Base-by-base conservation (phyloP, 148 eudicot genomes). In the Camellia lanceoleosa region DNA sequence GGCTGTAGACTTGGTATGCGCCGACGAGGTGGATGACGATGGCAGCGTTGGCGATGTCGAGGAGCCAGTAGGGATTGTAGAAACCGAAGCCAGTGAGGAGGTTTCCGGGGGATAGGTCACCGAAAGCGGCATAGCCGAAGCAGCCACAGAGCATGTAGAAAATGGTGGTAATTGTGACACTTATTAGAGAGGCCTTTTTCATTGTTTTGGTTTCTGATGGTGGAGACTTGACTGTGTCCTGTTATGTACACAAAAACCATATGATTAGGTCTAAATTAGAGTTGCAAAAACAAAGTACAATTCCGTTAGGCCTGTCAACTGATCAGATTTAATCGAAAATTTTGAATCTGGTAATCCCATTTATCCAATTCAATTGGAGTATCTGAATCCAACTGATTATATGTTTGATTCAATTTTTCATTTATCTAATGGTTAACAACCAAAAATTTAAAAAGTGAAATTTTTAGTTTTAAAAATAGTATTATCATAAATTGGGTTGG, bases 81-180 rank as follows among this genome's bases (percentile, higher is more conserved):
- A 87, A 87, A 5, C 88, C 90, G 69, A 85, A 87, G 0, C 88
- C 88, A 0, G 88, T 87, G 47, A 87, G 86, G 70, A 87, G 86
- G 84, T 87, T 87, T 16, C 88, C 88, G 5, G 90, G 88, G 12
- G 90, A 67, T 2, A 43, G 12, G 72, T 87, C 86, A 11, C 89
- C 90, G 16, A 87, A 87, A 3, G 90, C 88, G 0, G 90, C 90
- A 49, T 87, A 87, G 52, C 88, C 90, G 7, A 87, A 71, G 84
- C 88, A 82, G n/a, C 90, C 90, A 58, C 90, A 85, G 15, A 81
- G 79, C 82, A 87, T 80, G 83, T 87, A 87, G 80, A 87, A 87
- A 5, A 87, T 10, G 20, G 90, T 87, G 8, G 90, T 87, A 10
- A 85, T 82, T 5, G 81, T 23, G 1, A 87, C 83, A 51, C 90